phyloP scores from a whole-genome alignment of 805 yeast genomes.

The Pichia nanzhaoensis region DNA sequence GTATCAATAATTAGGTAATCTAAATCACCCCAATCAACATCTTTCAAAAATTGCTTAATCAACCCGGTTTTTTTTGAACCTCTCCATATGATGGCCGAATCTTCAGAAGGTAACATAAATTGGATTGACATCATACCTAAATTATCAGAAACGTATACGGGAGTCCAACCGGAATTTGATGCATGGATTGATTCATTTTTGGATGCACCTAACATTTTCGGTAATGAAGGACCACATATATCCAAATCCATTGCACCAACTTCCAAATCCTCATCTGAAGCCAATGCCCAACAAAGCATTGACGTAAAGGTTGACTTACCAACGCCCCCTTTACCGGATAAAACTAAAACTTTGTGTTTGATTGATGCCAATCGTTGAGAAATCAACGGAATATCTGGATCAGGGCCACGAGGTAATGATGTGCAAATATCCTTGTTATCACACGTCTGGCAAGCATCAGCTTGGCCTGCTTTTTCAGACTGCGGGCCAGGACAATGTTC shows the following conservation, averaged over 20 bases:
- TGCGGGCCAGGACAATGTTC: slow-evolving; percentile 99
- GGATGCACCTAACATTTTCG: slow-evolving; percentile 88
- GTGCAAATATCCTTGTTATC: slow-evolving; percentile 90
- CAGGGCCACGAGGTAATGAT: slow-evolving; percentile 82
- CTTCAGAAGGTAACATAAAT: slow-evolving; percentile 88
- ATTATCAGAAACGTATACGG: slow-evolving; percentile 92
- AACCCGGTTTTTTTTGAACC: slow-evolving; percentile 93
- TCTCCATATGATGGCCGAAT: slow-evolving; percentile 94
- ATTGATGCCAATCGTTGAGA: slow-evolving; percentile 55
- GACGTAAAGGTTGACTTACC: slow-evolving; percentile 96
- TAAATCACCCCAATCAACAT: slow-evolving; percentile 89
- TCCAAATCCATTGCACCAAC: slow-evolving; percentile 97
- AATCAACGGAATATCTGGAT: slow-evolving; percentile 81
- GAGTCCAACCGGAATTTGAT: slow-evolving; percentile 92
- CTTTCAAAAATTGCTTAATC: slow-evolving; percentile 88
- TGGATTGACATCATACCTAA: slow-evolving; percentile 93
- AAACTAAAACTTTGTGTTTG: slow-evolving; percentile 71
- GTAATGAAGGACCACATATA: slow-evolving; percentile 96
- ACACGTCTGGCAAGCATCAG: slow-evolving; percentile 92
- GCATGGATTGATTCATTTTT: slow-evolving; percentile 86
- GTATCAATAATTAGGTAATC: slow-evolving; percentile 91
- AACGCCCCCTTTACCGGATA: slow-evolving; percentile 91
- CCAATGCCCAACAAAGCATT: slow-evolving; percentile 94
- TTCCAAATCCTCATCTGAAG: slow-evolving; percentile 73
- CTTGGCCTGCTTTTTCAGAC: slow-evolving; percentile 86